Conservation (phyloP, 768 basidiomycete species). For the Mycena olivaceomarginata region DNA sequence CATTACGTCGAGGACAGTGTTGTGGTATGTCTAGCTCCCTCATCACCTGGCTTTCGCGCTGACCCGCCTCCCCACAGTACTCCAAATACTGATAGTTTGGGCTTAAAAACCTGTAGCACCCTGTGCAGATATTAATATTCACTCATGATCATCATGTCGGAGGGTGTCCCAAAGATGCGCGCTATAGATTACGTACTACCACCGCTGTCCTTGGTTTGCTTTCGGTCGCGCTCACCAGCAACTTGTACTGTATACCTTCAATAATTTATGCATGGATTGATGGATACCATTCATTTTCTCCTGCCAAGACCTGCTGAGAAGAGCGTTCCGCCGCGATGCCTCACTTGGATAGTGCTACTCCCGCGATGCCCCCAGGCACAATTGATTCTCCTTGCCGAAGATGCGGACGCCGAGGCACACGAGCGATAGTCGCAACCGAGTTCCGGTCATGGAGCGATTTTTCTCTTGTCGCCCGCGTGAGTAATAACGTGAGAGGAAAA, state of each 20-base stretch:
- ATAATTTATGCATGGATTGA: constrained; percentile 28
- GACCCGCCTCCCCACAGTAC: constrained; percentile 28
- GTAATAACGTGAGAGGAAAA: background rate
- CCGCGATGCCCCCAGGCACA: too few species aligned
- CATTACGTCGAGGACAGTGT: constrained; percentile 47
- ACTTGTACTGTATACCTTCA: constrained; percentile 14
- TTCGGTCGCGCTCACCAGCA: background rate
- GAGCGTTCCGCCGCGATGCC: too few species aligned
- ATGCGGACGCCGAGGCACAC: too few species aligned
- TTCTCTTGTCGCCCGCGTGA: background rate
- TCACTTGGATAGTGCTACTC: too few species aligned
- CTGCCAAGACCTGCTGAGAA: too few species aligned
- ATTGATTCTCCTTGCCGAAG: too few species aligned
- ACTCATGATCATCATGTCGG: constrained; percentile 13
- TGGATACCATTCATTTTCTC: background rate
- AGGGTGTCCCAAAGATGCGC: background rate
- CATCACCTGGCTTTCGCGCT: background rate
- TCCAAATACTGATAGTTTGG: constrained; percentile 40
- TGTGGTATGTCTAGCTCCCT: constrained; percentile 32
- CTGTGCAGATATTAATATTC: constrained; percentile 21
- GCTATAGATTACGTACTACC: constrained; percentile 6
- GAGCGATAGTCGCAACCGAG: too few species aligned
- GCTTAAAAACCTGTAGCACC: constrained; percentile 23
- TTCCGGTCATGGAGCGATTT: background rate
- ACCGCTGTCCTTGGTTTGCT: background rate